Conservation (phyloP, 805 yeast species). For the Millerago galiae region DNA sequence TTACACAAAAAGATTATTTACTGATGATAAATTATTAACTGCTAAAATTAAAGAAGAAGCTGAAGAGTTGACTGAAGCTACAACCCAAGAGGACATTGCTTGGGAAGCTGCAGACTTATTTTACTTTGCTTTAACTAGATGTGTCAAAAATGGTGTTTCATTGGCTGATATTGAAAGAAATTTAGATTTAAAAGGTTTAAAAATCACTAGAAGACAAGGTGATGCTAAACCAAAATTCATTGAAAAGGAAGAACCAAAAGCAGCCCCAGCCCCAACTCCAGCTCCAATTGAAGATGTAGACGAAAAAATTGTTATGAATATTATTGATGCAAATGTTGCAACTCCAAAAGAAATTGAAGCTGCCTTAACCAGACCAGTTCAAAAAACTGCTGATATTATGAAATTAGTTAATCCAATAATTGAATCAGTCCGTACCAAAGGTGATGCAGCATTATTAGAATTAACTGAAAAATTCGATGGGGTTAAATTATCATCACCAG, state of each 20-base stretch:
- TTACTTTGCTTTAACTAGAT: slow-evolving; percentile 67
- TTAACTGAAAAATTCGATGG: slow-evolving; percentile 88
- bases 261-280: slow-evolving; percentile 15
- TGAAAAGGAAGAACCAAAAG: slow-evolving; percentile 23
- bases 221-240: slow-evolving; percentile 86
- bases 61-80: slow-evolving; percentile 89
- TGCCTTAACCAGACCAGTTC: slow-evolving; percentile 90
- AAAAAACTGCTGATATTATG: slow-evolving; percentile 89
- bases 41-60: slow-evolving; percentile 96
- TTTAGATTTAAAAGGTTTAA: slow-evolving; percentile 73
- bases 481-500: slow-evolving; percentile 64
- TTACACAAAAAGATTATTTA: slow-evolving; percentile 85
- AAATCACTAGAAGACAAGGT: slow-evolving; percentile 89
- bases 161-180: slow-evolving; percentile 78
- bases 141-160: slow-evolving; percentile 71
- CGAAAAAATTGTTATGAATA: slow-evolving; percentile 23
- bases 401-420: slow-evolving; percentile 87
- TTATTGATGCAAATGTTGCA: slow-evolving; percentile 43
- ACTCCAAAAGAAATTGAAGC: slow-evolving; percentile 42
- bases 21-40: slow-evolving; percentile 63
- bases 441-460: slow-evolving; percentile 86
- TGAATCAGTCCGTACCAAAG: slow-evolving; percentile 64
- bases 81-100: slow-evolving; percentile 58
- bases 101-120: slow-evolving; percentile 98
- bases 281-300: slow-evolving; percentile 24